Evolutionary conservation across 2,329 filamentous ascomycete genomes (phyloP).

Genomic region (Myotisia sp.): DNA sequence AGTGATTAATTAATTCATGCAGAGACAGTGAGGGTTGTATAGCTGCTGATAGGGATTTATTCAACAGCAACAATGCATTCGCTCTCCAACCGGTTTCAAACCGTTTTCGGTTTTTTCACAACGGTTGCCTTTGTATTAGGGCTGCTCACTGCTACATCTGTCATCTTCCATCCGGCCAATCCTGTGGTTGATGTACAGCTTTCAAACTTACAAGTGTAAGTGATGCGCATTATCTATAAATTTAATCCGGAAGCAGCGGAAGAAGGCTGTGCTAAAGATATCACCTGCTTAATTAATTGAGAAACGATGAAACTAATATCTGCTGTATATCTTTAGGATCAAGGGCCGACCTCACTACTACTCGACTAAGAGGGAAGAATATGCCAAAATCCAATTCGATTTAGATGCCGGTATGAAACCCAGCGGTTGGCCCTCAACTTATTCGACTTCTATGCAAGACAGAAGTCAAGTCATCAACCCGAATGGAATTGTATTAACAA

Average conservation of each 20-base stretch:
- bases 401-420: constrained; percentile 62
- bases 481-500: constrained; percentile 1
- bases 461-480: not conserved
- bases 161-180: constrained; percentile 44
- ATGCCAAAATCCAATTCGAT: constrained; percentile 86
- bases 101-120: constrained; percentile 95
- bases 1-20: too few relatives aligned
- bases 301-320: not conserved
- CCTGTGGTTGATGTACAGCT: constrained; percentile 38
- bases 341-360: constrained; percentile 95
- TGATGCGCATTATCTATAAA: too few relatives aligned
- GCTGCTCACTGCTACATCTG: constrained; percentile 64
- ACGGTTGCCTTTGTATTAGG: constrained; percentile 76
- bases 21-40: too few relatives aligned
- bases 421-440: constrained; percentile 1
- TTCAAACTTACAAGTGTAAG: constrained; percentile 70
- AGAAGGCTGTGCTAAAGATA: too few relatives aligned
- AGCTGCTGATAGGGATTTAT: too few relatives aligned
- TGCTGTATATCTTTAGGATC: constrained; percentile 40
- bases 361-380: constrained; percentile 81
- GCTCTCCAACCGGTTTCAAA: constrained; percentile 68
- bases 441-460: not conserved
- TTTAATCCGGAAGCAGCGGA: too few relatives aligned
- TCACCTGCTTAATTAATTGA: too few relatives aligned
- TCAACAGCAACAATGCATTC: constrained; percentile 60